Conservation (phyloP, 345 rosid genomes). For the Adansonia digitata region DNA sequence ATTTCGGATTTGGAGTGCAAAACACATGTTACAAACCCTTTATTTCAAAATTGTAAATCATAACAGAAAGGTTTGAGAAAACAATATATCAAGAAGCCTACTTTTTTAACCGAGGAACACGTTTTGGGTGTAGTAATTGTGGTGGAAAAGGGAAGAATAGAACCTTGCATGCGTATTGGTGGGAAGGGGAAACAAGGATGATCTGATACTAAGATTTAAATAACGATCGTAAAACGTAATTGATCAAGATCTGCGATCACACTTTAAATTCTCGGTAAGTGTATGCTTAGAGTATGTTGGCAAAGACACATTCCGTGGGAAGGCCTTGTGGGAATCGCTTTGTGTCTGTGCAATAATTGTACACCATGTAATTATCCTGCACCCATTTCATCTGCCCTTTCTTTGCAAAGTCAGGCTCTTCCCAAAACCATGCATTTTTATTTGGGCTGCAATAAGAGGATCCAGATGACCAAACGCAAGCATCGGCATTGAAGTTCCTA, state of each 20-base stretch:
- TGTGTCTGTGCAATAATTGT: constrained; percentile 45
- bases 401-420: constrained; percentile 26
- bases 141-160: no score
- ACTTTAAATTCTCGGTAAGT: not conserved
- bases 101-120: no score
- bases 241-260: not conserved
- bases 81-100: not conserved
- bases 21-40: not conserved
- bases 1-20: not conserved
- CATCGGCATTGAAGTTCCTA: not conserved
- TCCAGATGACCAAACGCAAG: constrained; percentile 2
- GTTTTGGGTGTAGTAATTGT: no score
- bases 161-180: no score
- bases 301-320: constrained; percentile 33
- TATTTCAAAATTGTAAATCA: not conserved
- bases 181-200: no score
- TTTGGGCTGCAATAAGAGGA: constrained; percentile 26
- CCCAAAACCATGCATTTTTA: constrained; percentile 36
- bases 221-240: no score
- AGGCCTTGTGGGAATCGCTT: constrained; percentile 44
- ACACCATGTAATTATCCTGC: constrained; percentile 43
- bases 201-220: no score
- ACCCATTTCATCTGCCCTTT: constrained; percentile 44
- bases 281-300: not conserved
- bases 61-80: not conserved